Evolutionary conservation across 2,329 filamentous ascomycete species (phyloP), one percentile per base, ranked within the genome.

Genomic region (Mariannaea elegans): DNA sequence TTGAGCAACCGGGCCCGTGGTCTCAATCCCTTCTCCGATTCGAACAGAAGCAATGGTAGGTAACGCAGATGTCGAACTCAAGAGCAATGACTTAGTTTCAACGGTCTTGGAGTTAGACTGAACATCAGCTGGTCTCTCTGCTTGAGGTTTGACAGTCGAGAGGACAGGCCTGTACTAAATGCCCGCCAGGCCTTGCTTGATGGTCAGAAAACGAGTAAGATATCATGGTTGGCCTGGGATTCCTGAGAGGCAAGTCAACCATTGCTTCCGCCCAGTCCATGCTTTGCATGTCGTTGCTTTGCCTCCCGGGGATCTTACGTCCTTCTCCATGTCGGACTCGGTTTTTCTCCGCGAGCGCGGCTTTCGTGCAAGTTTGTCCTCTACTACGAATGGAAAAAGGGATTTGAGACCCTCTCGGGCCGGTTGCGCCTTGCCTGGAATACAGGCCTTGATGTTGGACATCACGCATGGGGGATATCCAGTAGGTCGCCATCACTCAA

Each of bases 1-100:
- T 19, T 50, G 50, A 52, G 54, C 61, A 46, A 55, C 48, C 19
- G 34, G 38, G 63, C 56, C 32, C 13, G 53, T 44, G 56, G 50
- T 44, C 62, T 60, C 51, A 50, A 21, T 16, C 16, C 46, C 31
- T 48, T 45, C 56, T 55, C 51, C 41, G 18, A 21, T 12, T 8
- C 27, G n/a, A 34, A 21, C 32, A 36, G 39, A 42, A 19, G 39
- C 13, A 23, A 23, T 18, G 39, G 39, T 18, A 42, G 21, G 21
- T 19, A 18, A 23, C 6, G 21, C 21, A 23, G 16, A 19, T 42
- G 16, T 42, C 21, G 39, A 19, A 19, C 3, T 42, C 16, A n/a
- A 23, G 21, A 46, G 42, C 42, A 16, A n/a, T 16, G 42, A 46
- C 14, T 46, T 27, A 36, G 32, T 13, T 36, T 36, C 32, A 36